phyloP scores from a whole-genome alignment of 2,329 filamentous ascomycete genomes.

The Metarhizium robertsii region DNA sequence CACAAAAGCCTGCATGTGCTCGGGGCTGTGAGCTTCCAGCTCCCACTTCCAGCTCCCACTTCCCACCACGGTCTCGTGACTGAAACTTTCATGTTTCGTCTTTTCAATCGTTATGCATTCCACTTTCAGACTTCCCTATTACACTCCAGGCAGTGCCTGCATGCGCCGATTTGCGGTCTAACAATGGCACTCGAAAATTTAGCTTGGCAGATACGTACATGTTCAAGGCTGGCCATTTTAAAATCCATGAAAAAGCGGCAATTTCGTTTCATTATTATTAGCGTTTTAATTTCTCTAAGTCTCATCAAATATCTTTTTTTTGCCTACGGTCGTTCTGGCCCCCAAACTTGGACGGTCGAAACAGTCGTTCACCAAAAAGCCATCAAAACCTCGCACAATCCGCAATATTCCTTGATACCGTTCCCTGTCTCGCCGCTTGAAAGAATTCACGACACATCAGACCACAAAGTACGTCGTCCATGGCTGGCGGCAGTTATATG shows the following conservation, averaged over 20 bases:
- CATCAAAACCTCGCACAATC: not conserved
- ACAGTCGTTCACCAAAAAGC: slow-evolving; percentile 5
- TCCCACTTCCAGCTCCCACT: too few species aligned
- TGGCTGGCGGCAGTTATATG: slow-evolving; percentile 22
- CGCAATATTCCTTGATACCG: slow-evolving; percentile 11
- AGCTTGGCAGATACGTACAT: not conserved
- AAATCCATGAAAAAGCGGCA: not conserved
- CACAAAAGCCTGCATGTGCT: too few species aligned
- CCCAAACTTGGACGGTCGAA: slow-evolving; percentile 5
- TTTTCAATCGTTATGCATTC: too few species aligned
- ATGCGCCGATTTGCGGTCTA: not conserved
- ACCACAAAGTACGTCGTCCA: slow-evolving; percentile 6
- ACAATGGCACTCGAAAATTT: not conserved
- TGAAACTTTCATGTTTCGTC: too few species aligned
- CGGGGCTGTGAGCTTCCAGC: too few species aligned
- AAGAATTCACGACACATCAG: not conserved
- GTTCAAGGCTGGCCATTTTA: not conserved
- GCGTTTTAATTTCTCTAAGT: not conserved
- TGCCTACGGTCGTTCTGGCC: not conserved
- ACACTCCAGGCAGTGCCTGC: too few species aligned
- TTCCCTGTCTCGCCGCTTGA: slow-evolving; percentile 17
- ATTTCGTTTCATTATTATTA: not conserved
- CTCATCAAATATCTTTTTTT: not conserved
- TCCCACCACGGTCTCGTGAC: too few species aligned
- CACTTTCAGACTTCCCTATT: too few species aligned